Percentiles rank a stretch among this genome's conserved stretches.
Conservation (phyloP, 345 rosid genomes). For the Iberis pinnata region DNA sequence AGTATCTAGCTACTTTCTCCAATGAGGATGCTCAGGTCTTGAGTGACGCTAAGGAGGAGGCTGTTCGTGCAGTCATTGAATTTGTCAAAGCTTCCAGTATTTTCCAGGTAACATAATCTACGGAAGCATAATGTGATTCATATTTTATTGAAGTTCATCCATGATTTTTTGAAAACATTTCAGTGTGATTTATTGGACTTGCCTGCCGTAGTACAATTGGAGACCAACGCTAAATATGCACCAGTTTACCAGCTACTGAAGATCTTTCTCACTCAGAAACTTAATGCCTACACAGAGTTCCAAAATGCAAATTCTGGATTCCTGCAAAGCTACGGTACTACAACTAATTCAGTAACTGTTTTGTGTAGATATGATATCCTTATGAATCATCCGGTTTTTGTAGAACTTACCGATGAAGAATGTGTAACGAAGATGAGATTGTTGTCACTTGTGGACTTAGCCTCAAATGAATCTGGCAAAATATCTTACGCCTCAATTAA, state of each 20-base stretch:
- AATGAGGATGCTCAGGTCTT: constrained; percentile 53
- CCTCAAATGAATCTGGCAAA: constrained; percentile 63
- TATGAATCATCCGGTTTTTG: not conserved
- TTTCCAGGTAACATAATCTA: constrained; percentile 58
- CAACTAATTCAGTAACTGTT: not conserved
- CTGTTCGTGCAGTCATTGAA: constrained; percentile 60
- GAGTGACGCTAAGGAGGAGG: constrained; percentile 88
- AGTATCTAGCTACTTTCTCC: constrained; percentile 81
- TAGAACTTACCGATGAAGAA: constrained; percentile 89
- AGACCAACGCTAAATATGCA: constrained; percentile 65
- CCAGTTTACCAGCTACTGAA: constrained; percentile 72
- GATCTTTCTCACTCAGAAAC: constrained; percentile 70
- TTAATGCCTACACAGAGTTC: constrained; percentile 73
- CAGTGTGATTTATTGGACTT: constrained; percentile 93
- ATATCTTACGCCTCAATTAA: constrained; percentile 63
- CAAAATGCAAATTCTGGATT: constrained; percentile 60
- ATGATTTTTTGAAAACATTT: constrained; percentile 13
- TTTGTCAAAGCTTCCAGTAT: constrained; percentile 82
- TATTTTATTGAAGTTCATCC: not conserved
- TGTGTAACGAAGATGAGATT: constrained; percentile 86
- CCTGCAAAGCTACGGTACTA: constrained; percentile 65
- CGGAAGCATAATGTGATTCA: not conserved
- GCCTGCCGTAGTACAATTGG: constrained; percentile 79
- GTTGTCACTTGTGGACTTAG: constrained; percentile 85
- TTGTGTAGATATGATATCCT: not conserved